Evolutionary conservation across 2,329 filamentous ascomycete species (phyloP).

Genomic region (Colletotrichum cereale): DNA sequence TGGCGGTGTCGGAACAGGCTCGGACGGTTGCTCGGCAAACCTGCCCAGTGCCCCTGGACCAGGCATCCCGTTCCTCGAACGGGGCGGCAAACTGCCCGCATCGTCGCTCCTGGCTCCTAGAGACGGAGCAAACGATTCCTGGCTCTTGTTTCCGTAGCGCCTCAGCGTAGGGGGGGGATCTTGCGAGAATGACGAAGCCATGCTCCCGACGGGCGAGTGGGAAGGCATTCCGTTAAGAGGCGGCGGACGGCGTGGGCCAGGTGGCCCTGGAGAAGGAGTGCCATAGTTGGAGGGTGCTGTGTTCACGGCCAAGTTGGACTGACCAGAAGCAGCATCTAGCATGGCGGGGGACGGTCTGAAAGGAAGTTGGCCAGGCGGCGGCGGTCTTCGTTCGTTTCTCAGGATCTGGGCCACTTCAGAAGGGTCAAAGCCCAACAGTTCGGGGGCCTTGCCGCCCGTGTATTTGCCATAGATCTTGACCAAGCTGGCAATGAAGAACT

Average conservation of each 20-base stretch:
- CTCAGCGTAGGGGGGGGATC: constrained; percentile 59
- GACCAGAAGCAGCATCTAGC: constrained; percentile 39
- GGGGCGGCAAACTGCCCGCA: constrained; percentile 61
- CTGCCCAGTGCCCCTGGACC: constrained; percentile 55
- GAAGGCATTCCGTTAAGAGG: constrained; percentile 38
- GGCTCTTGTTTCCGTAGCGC: constrained; percentile 67
- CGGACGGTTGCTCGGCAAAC: constrained; percentile 47
- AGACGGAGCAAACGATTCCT: constrained; percentile 67
- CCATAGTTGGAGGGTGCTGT: constrained; percentile 48
- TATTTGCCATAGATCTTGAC: constrained; percentile 98
- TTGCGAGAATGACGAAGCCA: constrained; percentile 61
- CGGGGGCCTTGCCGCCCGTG: constrained; percentile 85
- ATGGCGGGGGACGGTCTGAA: constrained; percentile 29
- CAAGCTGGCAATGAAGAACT: constrained; percentile 96
- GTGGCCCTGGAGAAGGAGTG: constrained; percentile 47
- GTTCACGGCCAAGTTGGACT: constrained; percentile 41
- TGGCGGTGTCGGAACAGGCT: constrained; percentile 44
- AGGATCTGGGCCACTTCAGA: constrained; percentile 82
- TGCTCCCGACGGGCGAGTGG: constrained; percentile 63
- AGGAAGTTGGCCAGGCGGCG: constrained; percentile 39
- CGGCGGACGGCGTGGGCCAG: constrained; percentile 35
- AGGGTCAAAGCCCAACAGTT: constrained; percentile 84
- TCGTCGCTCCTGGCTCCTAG: constrained; percentile 64
- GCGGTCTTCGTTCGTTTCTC: constrained; percentile 64
- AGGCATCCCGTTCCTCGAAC: constrained; percentile 64